Conservation (phyloP, 1,284 basidiomycete genomes). For the Trametes sp. region DNA sequence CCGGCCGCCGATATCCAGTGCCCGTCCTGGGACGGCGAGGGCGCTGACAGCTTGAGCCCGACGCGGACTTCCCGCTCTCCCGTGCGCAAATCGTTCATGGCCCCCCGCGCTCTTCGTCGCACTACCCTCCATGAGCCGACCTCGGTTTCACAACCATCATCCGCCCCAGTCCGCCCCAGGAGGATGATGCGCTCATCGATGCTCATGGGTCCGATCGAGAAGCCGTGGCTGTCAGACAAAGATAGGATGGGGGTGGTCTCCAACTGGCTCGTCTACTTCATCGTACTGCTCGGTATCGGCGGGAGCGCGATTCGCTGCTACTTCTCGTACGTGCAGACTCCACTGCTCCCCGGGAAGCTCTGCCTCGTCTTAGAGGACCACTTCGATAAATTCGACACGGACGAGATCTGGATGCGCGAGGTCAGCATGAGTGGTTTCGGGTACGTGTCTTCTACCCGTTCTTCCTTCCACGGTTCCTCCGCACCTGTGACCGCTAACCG, state of each 20-base stretch:
- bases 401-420: conserved; percentile 77
- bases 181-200: conserved; percentile 70
- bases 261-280: conserved; percentile 71
- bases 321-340: conserved; percentile 62
- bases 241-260: conserved; percentile 70
- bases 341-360: conserved; percentile 59
- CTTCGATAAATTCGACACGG: conserved; percentile 73
- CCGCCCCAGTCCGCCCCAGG: conserved; percentile 41
- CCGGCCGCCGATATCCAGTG: conserved; percentile 23
- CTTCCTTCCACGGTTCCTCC: too few species aligned
- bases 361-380: conserved; percentile 85
- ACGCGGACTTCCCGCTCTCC: conserved; percentile 28
- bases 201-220: conserved; percentile 64
- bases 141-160: conserved; percentile 21
- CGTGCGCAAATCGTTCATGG: conserved; percentile 44
- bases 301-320: conserved; percentile 41
- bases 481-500: conserved; percentile 1
- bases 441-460: conserved; percentile 49
- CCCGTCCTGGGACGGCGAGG: neutral
- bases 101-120: conserved; percentile 36
- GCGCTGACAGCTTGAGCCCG: conserved; percentile 12
- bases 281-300: conserved; percentile 54
- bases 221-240: conserved; percentile 74
- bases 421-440: conserved; percentile 87
- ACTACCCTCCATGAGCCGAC: conserved; percentile 19